Evolutionary conservation across 371 early-diverging fungal genomes (phyloP).

Genomic region (Cokeromyces recurvatus): DNA sequence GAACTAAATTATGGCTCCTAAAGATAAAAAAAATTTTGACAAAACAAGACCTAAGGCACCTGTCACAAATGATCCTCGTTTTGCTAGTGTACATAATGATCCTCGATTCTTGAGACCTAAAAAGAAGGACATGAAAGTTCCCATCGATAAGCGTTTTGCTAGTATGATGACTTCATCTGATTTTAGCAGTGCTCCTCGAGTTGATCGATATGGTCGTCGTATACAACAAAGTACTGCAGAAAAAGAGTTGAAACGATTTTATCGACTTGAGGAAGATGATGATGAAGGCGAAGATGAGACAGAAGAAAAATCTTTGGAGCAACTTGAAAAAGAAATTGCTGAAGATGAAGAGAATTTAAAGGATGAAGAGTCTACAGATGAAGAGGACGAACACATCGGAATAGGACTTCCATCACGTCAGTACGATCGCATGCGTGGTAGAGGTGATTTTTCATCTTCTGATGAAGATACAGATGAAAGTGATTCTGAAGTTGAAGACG

Average conservation of each 20-base stretch:
- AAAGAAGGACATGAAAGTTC: conserved; percentile 78
- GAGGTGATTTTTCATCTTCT: conserved; percentile 65
- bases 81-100: conserved; percentile 78
- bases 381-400: conserved; percentile 20
- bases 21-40: conserved; percentile 8
- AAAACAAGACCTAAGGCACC: conserved; percentile 12
- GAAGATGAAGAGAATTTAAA: conserved; percentile 40
- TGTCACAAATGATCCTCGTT: conserved; percentile 75
- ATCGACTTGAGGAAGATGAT: conserved; percentile 55
- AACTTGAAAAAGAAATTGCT: conserved; percentile 44
- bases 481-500: conserved; percentile 51
- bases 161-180: conserved; percentile 76
- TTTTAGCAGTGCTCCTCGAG: conserved; percentile 68
- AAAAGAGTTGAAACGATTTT: conserved; percentile 54
- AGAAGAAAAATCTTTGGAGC: conserved; percentile 29
- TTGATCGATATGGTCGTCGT: conserved; percentile 88
- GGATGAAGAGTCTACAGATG: conserved; percentile 14
- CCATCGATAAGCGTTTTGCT: conserved; percentile 87
- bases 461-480: conserved; percentile 52
- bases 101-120: conserved; percentile 84
- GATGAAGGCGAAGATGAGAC: conserved; percentile 21
- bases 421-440: conserved; percentile 85
- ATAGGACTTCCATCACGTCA: conserved; percentile 11
- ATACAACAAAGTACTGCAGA: conserved; percentile 44
- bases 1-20: conserved; percentile 14